phyloP scores from a whole-genome alignment of 345 rosid species.

The Citrus maxima region DNA sequence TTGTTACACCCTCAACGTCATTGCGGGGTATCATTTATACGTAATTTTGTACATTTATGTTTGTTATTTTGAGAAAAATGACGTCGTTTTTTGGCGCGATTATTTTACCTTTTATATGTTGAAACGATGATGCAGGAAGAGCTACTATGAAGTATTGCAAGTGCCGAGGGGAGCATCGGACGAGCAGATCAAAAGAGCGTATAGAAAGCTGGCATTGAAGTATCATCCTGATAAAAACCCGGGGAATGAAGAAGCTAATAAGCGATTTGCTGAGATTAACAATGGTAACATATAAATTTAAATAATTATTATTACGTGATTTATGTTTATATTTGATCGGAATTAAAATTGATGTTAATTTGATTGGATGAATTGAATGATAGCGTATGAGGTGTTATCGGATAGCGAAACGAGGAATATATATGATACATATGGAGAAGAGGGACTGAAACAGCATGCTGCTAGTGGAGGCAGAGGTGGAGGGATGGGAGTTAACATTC shows the following conservation, averaged over 20 bases:
- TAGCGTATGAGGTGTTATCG: slow-evolving; percentile 96
- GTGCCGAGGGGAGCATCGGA: slow-evolving; percentile 90
- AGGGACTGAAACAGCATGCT: slow-evolving; percentile 91
- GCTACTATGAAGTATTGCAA: slow-evolving; percentile 90
- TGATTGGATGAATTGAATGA: slow-evolving; percentile 17
- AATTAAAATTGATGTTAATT: neutral
- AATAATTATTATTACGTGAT: neutral
- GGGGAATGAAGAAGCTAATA: slow-evolving; percentile 90
- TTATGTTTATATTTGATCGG: neutral
- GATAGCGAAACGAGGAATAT: slow-evolving; percentile 83
- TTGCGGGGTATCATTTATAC: slow-evolving; percentile 48
- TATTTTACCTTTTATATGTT: neutral
- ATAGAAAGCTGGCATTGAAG: slow-evolving; percentile 93
- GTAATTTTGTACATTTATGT: neutral
- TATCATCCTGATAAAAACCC: slow-evolving; percentile 98
- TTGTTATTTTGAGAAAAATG: neutral
- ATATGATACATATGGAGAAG: slow-evolving; percentile 91
- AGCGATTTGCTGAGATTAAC: slow-evolving; percentile 84
- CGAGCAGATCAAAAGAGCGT: slow-evolving; percentile 97
- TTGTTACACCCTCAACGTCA: slow-evolving; percentile 36
- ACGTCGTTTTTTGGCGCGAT: neutral
- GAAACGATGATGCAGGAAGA: slow-evolving; percentile 58
- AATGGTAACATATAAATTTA: slow-evolving; percentile 46
- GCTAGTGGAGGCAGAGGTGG: slow-evolving; percentile 83
- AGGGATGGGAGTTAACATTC: slow-evolving; percentile 66